These are phyloP conservation scores for Leccinum variabile DNA, from an alignment of 1,284 basidiomycete species.

Conservation along the genomic window DNA sequence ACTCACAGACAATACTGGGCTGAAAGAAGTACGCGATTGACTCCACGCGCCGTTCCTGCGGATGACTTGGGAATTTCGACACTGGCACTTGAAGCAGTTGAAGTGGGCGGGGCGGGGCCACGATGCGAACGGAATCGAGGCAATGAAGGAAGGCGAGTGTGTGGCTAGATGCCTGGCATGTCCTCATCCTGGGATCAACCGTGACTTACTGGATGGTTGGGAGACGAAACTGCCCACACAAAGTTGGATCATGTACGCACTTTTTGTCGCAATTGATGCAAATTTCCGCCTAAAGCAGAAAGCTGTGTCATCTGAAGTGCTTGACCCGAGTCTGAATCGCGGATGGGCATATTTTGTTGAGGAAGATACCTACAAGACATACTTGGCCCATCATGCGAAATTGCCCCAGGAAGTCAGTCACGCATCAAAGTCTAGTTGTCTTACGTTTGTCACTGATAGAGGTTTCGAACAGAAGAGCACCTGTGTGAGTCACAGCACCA, in stretches of 20 bases:
- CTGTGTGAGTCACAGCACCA: not conserved
- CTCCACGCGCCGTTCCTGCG: not conserved
- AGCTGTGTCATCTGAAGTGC: not conserved
- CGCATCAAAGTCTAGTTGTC: not conserved
- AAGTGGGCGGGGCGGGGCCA: not conserved
- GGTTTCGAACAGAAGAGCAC: not conserved
- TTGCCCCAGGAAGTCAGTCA: not conserved
- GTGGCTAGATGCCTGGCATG: not conserved
- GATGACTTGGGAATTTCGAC: not conserved
- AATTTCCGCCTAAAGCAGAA: not conserved
- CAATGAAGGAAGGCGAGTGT: not conserved
- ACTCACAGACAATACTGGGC: not conserved
- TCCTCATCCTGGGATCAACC: not conserved
- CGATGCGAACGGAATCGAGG: not conserved
- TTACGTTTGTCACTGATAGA: not conserved
- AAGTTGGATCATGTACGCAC: not conserved
- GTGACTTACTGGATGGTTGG: not conserved
- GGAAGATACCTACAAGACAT: not conserved
- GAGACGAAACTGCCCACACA: not conserved
- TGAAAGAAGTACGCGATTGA: not conserved
- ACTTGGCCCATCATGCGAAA: not conserved
- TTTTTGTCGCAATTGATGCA: not conserved
- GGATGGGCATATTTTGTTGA: not conserved
- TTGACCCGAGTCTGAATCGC: not conserved
- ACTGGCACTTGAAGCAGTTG: not conserved